Percentiles rank a stretch among this genome's conserved stretches.
phyloP scores from a whole-genome alignment of 306 rosid genomes.

The Pterocarpus macrocarpus region DNA sequence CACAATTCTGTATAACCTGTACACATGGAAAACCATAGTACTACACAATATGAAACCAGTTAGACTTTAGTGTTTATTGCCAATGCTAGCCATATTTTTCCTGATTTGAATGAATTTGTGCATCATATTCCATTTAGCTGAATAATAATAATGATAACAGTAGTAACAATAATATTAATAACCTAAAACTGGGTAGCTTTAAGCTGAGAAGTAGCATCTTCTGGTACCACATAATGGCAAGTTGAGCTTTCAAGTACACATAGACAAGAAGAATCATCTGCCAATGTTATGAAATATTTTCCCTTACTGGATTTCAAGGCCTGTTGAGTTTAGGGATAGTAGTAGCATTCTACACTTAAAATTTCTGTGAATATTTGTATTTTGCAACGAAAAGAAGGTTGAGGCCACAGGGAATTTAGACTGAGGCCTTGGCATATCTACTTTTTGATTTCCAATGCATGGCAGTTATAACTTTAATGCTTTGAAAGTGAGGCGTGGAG shows the following conservation, averaged over 20 bases:
- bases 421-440: conserved; percentile 4
- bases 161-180: background rate
- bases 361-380: conserved; percentile 10
- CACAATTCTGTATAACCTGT: no score
- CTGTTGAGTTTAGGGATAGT: background rate
- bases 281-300: conserved; percentile 7
- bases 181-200: background rate
- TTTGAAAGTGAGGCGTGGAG: conserved; percentile 48
- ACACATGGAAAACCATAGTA: conserved; percentile 19
- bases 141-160: background rate
- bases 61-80: conserved; percentile 12
- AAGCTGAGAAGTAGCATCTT: conserved; percentile 13
- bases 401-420: background rate
- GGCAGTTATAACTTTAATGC: conserved; percentile 41
- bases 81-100: background rate
- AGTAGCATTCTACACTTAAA: background rate
- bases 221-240: background rate
- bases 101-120: conserved; percentile 7
- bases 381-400: background rate
- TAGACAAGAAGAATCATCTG: conserved; percentile 49
- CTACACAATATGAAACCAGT: conserved; percentile 6
- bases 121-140: conserved; percentile 2
- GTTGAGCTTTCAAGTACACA: conserved; percentile 37
- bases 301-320: background rate
- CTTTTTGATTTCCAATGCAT: conserved; percentile 37